Conservation (phyloP, 441 rosid genomes). For the Gossypium trilobum region DNA sequence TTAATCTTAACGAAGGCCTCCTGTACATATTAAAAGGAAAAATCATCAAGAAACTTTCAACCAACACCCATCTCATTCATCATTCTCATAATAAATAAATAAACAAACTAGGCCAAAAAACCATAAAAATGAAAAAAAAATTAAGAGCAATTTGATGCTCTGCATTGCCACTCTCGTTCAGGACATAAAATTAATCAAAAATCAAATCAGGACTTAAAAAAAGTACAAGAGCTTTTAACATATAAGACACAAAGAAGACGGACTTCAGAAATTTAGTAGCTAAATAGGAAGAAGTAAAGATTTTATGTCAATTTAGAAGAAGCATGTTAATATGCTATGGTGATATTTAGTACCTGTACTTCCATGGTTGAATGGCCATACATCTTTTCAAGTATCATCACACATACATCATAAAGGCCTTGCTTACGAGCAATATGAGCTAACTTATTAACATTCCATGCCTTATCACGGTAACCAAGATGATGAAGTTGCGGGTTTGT, state of each 20-base stretch:
- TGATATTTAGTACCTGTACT: conserved; percentile 62
- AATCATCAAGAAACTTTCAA: conserved; percentile 16
- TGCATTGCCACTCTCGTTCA: background rate
- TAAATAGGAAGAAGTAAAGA: background rate
- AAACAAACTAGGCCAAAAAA: background rate
- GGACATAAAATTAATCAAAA: background rate
- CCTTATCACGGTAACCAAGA: conserved; percentile 96
- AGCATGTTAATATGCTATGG: background rate
- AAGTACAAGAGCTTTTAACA: background rate
- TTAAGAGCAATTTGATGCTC: background rate
- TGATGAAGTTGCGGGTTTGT: conserved; percentile 83
- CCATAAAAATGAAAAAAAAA: background rate
- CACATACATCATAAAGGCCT: conserved; percentile 90
- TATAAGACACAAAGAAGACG: background rate
- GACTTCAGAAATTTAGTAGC: background rate
- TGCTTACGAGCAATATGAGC: conserved; percentile 94
- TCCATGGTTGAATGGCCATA: conserved; percentile 98
- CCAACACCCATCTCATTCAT: background rate
- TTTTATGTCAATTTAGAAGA: background rate
- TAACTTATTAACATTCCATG: conserved; percentile 98
- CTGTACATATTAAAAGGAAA: conserved; percentile 36
- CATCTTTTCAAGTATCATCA: conserved; percentile 86
- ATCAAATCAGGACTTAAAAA: background rate
- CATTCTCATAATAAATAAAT: background rate
- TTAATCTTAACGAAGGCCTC: conserved; percentile 94